These are phyloP conservation scores for Scheffersomyces segobiensis DNA, from an alignment of 1,139 yeast species.

Conservation along the genomic window DNA sequence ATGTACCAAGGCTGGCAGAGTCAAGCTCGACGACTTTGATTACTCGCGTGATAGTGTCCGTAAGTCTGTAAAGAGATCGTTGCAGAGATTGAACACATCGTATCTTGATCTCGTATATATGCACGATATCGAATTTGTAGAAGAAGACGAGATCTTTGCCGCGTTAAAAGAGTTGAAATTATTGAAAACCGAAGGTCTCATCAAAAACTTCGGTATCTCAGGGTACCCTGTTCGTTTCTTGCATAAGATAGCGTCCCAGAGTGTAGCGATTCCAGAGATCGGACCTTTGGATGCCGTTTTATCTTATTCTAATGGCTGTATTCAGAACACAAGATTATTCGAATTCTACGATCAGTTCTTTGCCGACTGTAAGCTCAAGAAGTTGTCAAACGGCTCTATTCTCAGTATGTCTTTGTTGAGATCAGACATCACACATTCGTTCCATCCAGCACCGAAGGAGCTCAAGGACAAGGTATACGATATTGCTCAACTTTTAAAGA, in stretches of 20 bases:
- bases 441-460: slow-evolving; percentile 79
- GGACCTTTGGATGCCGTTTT: slow-evolving; percentile 71
- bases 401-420: slow-evolving; percentile 85
- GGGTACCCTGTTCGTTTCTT: slow-evolving; percentile 84
- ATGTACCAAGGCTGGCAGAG: slow-evolving; percentile 87
- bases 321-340: slow-evolving; percentile 69
- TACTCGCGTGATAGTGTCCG: slow-evolving; percentile 63
- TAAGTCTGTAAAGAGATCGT: slow-evolving; percentile 63
- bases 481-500: slow-evolving; percentile 48
- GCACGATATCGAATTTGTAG: slow-evolving; percentile 87
- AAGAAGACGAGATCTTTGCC: slow-evolving; percentile 50
- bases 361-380: slow-evolving; percentile 53
- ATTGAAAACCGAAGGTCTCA: slow-evolving; percentile 64
- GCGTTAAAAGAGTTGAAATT: slow-evolving; percentile 63
- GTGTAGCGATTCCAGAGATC: slow-evolving; percentile 30
- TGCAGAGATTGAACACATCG: slow-evolving; percentile 59
- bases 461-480: slow-evolving; percentile 55
- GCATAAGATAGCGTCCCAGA: slow-evolving; percentile 44
- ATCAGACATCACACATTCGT: slow-evolving; percentile 62
- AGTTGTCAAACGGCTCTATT: slow-evolving; percentile 78
- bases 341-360: slow-evolving; percentile 52
- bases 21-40: slow-evolving; percentile 68
- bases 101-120: slow-evolving; percentile 81
- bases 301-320: slow-evolving; percentile 79
- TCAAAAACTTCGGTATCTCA: slow-evolving; percentile 72